Base-by-base conservation (phyloP, 768 basidiomycete species). In the Collybia sordida region DNA sequence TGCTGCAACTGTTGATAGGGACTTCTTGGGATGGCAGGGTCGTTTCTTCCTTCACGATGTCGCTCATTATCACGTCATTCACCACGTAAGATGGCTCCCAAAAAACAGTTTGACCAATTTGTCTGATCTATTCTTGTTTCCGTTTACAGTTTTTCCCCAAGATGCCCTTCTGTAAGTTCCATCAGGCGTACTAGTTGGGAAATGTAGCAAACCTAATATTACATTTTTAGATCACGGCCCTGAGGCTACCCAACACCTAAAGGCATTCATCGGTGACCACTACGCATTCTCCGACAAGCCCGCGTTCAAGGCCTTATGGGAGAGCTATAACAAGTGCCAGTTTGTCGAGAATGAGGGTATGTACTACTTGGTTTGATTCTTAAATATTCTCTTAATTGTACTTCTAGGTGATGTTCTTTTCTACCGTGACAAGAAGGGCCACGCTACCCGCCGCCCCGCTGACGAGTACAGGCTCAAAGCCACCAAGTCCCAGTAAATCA, bases 31-130 rank as follows among this genome's bases (percentile, higher is more conserved):
- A 9, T 83, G 80, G 81, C 78, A 80, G 61, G 83, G 83, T 3
- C 73, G 79, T 18, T 84, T 84, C 70, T 84, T 84, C 71, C 67
- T 85, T n/a, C 82, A 84, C 57, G 79, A 81, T 56, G 80, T 85
- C 14, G 79, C 81, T 3, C 82, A 84, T 58, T 82, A 70, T 58
- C 84, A 86, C 61, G 82, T 84, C 50, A 68, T 83, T 37, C 83
- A 85, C 57, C 83, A 85, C 58, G 78, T 76, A 60, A 47, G 74
- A 65, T 31, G 5, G 9, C 14, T 11, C 9, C 14, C 11, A 31
- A 11, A 11, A 11, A 11, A 11, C 14, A 31, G 9, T 31, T 31
- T 31, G 31, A 11, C 11, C 3, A 31, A 12, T 11, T 31, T 11
- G 3, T 12, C 31, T 31, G 31, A 31, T 14, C 9, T 31, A 31